phyloP scores from a whole-genome alignment of 179 eudicot species.

The Camellia oleifera region DNA sequence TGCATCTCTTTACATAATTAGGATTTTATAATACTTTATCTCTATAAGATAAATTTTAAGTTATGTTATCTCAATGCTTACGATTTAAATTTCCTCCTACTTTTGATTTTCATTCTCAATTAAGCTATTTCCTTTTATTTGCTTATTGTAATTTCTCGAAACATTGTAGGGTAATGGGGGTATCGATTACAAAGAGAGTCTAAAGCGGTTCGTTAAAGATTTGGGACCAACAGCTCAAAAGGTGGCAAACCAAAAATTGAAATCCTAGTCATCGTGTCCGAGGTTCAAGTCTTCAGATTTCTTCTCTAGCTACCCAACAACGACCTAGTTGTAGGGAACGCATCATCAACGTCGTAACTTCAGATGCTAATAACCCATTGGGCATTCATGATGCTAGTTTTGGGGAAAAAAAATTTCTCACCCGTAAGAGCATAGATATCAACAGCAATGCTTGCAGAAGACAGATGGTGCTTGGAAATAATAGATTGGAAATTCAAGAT shows the following conservation, averaged over 20 bases:
- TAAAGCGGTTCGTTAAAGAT: slow-evolving; percentile 33
- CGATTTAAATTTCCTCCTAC: too few species aligned
- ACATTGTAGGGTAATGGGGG: slow-evolving; percentile 28
- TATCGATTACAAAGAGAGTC: slow-evolving; percentile 37
- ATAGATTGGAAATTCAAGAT: too few species aligned
- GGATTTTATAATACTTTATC: too few species aligned
- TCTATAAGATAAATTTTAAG: too few species aligned
- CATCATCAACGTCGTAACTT: background rate
- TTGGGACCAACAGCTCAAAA: slow-evolving; percentile 44
- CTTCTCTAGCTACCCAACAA: background rate
- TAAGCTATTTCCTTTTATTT: background rate
- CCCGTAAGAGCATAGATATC: background rate
- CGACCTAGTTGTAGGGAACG: background rate
- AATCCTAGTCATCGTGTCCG: too few species aligned
- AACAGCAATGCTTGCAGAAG: background rate
- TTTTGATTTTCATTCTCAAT: too few species aligned
- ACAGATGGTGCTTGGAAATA: background rate
- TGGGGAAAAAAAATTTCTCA: too few species aligned
- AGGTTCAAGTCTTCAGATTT: slow-evolving; percentile 6
- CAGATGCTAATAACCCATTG: background rate
- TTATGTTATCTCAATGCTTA: too few species aligned
- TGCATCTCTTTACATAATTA: too few species aligned
- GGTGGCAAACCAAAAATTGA: slow-evolving; percentile 34
- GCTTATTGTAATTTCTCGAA: background rate
- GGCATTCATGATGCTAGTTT: background rate